Evolutionary conservation across 352 stramenopile genomes (phyloP).

Genomic region (Phytophthora hibernalis): DNA sequence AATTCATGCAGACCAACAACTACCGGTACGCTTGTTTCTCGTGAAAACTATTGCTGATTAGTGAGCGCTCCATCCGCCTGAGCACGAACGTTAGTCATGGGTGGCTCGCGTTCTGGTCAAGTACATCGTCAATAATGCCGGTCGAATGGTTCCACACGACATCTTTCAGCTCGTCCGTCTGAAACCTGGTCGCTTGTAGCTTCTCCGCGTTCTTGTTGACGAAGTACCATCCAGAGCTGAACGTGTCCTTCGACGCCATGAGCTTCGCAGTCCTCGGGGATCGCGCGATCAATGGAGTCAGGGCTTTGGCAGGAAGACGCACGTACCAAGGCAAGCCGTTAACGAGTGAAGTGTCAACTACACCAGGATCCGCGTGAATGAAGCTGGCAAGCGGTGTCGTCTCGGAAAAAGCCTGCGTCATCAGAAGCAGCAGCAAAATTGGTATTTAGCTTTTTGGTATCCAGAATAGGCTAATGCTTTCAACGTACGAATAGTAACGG

Average conservation of each 20-base stretch:
- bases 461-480: no score
- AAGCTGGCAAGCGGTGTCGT: conserved; percentile 20
- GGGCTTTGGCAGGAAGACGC: conserved; percentile 3
- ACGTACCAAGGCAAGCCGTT: conserved; percentile 20
- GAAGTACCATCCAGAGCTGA: conserved; percentile 18
- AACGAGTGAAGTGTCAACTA: conserved; percentile 6
- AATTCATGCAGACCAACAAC: no score
- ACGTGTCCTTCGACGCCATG: conserved; percentile 19
- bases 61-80: no score
- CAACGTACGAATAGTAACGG: conserved; percentile 24
- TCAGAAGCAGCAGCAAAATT: neutral
- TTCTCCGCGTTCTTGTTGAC: conserved; percentile 14
- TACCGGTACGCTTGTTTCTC: no score
- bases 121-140: conserved; percentile 11
- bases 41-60: no score
- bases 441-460: no score
- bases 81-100: no score
- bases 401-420: conserved; percentile 24
- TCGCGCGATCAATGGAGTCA: conserved; percentile 8
- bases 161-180: conserved; percentile 29
- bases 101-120: neutral
- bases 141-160: conserved; percentile 30
- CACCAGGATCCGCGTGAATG: conserved; percentile 17
- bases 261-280: conserved; percentile 16
- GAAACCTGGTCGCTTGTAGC: conserved; percentile 21